Percentiles rank a stretch among this genome's conserved stretches.
Evolutionary conservation across 495 filamentous ascomycete genomes (phyloP).

Genomic region (Aspergillus taichungensis): DNA sequence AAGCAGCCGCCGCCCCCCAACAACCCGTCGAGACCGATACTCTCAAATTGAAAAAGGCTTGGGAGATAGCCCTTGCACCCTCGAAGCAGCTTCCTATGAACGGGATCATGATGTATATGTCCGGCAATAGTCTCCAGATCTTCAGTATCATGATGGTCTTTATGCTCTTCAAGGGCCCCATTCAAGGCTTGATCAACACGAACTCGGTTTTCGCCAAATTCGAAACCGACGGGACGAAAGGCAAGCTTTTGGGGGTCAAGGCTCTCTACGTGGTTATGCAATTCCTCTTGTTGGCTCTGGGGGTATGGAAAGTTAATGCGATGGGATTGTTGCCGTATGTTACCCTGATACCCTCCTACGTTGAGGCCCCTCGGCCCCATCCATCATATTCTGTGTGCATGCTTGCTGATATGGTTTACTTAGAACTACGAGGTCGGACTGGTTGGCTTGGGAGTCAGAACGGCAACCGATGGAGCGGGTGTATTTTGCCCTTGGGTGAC

Average conservation of each 20-base stretch:
- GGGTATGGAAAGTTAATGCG: conserved; percentile 92
- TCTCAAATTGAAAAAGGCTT: conserved; percentile 95
- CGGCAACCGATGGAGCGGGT: conserved; percentile 68
- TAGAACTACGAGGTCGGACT: conserved; percentile 88
- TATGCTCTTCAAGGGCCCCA: conserved; percentile 95
- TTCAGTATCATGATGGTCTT: conserved; percentile 99
- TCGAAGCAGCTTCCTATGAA: conserved; percentile 97
- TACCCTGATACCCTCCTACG: neutral
- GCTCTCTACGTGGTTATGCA: conserved; percentile 81
- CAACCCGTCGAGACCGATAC: conserved; percentile 76
- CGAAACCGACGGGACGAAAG: conserved; percentile 71
- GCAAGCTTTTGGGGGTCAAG: conserved; percentile 70
- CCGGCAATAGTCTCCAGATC: conserved; percentile 94
- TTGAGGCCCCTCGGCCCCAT: neutral
- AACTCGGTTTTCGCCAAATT: conserved; percentile 78
- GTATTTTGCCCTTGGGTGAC: conserved; percentile 37
- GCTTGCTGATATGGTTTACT: conserved; percentile 10
- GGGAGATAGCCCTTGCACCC: conserved; percentile 92
- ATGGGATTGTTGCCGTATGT: conserved; percentile 94
- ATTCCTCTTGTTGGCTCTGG: conserved; percentile 68
- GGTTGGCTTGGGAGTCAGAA: conserved; percentile 88
- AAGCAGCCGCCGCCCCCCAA: conserved; percentile 15
- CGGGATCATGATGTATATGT: conserved; percentile 99
- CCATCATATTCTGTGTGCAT: neutral
- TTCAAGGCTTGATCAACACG: conserved; percentile 71